phyloP scores from a whole-genome alignment of 2,329 filamentous ascomycete genomes.

The Meredithiella fracta region DNA sequence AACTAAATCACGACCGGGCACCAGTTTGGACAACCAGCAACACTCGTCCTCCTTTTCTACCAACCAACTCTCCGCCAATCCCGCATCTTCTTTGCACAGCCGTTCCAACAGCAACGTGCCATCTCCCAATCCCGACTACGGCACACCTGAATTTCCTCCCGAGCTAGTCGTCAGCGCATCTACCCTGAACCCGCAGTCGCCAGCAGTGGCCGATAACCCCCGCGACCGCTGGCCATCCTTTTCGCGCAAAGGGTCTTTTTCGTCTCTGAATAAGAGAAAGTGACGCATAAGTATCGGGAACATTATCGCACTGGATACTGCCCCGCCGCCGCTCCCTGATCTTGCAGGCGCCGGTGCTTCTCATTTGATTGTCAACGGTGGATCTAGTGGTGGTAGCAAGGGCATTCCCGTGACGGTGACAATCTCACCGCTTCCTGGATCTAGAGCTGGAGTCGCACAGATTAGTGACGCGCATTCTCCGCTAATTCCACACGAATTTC shows the following conservation, averaged over 20 bases:
- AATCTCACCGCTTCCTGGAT: not conserved
- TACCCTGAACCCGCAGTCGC: slow-evolving; percentile 7
- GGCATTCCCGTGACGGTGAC: not conserved
- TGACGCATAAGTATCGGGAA: slow-evolving; percentile 27
- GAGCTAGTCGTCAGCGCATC: slow-evolving; percentile 11
- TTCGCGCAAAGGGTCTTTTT: slow-evolving; percentile 35
- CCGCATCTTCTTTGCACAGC: slow-evolving; percentile 15
- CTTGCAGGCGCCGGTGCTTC: slow-evolving; percentile 35
- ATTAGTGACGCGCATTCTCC: slow-evolving; percentile 8
- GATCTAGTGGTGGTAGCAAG: not conserved
- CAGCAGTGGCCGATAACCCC: slow-evolving; percentile 15
- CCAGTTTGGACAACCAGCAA: slow-evolving; percentile 21
- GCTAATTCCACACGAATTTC: slow-evolving; percentile 13
- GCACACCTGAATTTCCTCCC: slow-evolving; percentile 14
- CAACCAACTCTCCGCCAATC: slow-evolving; percentile 14
- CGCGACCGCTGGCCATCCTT: slow-evolving; percentile 34
- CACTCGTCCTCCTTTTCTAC: slow-evolving; percentile 7
- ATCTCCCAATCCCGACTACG: slow-evolving; percentile 13
- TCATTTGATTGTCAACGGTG: slow-evolving; percentile 16
- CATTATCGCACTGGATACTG: slow-evolving; percentile 29
- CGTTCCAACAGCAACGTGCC: slow-evolving; percentile 12
- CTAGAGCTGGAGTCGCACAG: not conserved
- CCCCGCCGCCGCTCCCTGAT: slow-evolving; percentile 37
- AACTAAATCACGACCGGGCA: slow-evolving; percentile 21
- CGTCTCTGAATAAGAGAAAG: slow-evolving; percentile 21